Evolutionary conservation across 208 protist genomes (phyloP).

Genomic region (Lotmaria passim): DNA sequence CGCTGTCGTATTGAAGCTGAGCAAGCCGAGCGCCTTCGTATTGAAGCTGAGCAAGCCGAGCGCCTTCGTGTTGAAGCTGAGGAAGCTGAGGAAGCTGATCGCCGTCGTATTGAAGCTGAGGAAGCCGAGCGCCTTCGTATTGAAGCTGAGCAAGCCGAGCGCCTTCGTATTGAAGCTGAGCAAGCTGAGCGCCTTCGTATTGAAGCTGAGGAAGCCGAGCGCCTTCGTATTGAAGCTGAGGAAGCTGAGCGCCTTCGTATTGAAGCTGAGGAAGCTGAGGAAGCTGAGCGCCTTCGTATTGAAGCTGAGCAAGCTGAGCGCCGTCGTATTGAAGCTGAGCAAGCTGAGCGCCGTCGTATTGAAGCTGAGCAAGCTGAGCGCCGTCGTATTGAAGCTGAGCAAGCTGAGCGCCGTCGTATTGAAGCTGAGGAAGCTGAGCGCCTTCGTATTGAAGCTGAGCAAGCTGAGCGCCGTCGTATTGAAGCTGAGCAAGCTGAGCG

Average conservation of each 20-base stretch:
- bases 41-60: no score
- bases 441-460: no score
- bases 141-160: no score
- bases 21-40: no score
- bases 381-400: background rate
- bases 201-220: background rate
- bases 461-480: background rate
- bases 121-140: no score
- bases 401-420: background rate
- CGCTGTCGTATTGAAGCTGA: no score
- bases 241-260: slow-evolving; percentile 9
- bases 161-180: no score
- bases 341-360: slow-evolving; percentile 8
- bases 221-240: background rate
- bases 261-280: background rate
- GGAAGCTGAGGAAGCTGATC: no score
- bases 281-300: background rate
- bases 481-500: background rate
- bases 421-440: slow-evolving; percentile 19
- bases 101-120: no score
- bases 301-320: background rate
- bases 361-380: background rate
- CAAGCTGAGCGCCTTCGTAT: background rate
- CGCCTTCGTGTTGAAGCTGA: no score
- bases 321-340: background rate